phyloP scores from a whole-genome alignment of 2,329 filamentous ascomycete species.

The Domatiomyces globalis region DNA sequence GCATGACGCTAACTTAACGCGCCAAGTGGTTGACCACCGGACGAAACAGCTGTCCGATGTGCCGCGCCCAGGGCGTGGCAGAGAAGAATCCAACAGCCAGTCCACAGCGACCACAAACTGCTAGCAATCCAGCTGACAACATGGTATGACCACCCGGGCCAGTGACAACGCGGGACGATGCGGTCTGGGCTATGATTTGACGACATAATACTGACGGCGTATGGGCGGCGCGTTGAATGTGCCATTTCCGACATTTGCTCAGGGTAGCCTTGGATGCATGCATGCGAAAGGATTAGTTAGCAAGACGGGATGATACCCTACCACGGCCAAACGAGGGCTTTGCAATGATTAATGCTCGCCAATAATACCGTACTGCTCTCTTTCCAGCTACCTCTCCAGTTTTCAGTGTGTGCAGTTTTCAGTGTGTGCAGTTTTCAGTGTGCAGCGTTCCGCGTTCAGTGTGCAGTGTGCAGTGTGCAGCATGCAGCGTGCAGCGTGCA shows the following conservation, averaged over 20 bases:
- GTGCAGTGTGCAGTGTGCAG: no score
- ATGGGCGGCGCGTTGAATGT: background rate
- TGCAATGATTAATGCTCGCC: background rate
- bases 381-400: background rate
- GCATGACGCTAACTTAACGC: conserved; percentile 19
- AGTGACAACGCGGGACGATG: background rate
- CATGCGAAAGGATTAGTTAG: background rate
- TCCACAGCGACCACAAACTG: background rate
- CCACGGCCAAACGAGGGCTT: background rate
- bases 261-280: background rate
- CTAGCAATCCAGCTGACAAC: background rate
- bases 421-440: no score
- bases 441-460: no score
- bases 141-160: background rate
- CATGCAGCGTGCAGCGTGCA: no score
- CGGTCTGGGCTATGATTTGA: background rate
- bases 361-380: background rate
- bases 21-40: conserved; percentile 53
- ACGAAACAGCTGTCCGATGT: conserved; percentile 50
- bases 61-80: conserved; percentile 44
- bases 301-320: background rate
- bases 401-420: no score
- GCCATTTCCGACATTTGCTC: background rate
- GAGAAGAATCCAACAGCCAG: conserved; percentile 21
- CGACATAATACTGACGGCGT: background rate